Percentiles rank a stretch among this genome's conserved stretches.
Evolutionary conservation across 441 rosid species (phyloP).

Genomic region (Euphorbia celastroides): DNA sequence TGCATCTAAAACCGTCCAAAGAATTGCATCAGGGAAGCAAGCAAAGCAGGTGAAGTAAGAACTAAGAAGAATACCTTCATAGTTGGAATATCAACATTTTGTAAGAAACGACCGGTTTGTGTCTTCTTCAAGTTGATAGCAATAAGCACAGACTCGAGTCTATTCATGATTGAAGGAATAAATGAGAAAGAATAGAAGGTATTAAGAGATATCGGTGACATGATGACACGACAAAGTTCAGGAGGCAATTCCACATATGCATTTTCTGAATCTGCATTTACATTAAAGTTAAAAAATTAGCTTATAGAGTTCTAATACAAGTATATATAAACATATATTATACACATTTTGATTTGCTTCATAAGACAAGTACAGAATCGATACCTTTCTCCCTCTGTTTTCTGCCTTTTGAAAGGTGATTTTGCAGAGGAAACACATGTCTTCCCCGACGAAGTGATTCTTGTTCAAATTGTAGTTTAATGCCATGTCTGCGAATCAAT

Average conservation of each 20-base stretch:
- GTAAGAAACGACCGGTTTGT: constrained; percentile 31
- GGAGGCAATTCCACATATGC: constrained; percentile 78
- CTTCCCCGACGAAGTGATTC: constrained; percentile 47
- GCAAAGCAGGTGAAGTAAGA: constrained; percentile 6
- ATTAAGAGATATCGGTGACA: constrained; percentile 36
- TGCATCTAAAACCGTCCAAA: neutral
- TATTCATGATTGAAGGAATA: constrained; percentile 73
- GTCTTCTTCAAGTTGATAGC: constrained; percentile 63
- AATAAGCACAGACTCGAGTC: constrained; percentile 67
- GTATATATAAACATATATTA: neutral
- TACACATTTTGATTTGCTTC: too few relatives aligned
- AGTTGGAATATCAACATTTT: constrained; percentile 54
- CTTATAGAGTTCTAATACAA: too few relatives aligned
- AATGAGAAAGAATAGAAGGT: constrained; percentile 70
- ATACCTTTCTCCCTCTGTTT: constrained; percentile 57
- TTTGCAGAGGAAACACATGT: constrained; percentile 53
- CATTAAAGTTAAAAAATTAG: too few relatives aligned
- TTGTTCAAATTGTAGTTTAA: constrained; percentile 33
- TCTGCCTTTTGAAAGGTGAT: constrained; percentile 34
- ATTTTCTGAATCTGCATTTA: constrained; percentile 43
- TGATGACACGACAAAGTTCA: constrained; percentile 54
- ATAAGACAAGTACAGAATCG: neutral
- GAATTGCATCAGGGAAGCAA: neutral
- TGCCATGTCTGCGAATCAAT: constrained; percentile 44
- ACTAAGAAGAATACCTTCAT: constrained; percentile 43